Evolutionary conservation across 2,329 filamentous ascomycete species (phyloP).

Genomic region (Fusarium torreyae): DNA sequence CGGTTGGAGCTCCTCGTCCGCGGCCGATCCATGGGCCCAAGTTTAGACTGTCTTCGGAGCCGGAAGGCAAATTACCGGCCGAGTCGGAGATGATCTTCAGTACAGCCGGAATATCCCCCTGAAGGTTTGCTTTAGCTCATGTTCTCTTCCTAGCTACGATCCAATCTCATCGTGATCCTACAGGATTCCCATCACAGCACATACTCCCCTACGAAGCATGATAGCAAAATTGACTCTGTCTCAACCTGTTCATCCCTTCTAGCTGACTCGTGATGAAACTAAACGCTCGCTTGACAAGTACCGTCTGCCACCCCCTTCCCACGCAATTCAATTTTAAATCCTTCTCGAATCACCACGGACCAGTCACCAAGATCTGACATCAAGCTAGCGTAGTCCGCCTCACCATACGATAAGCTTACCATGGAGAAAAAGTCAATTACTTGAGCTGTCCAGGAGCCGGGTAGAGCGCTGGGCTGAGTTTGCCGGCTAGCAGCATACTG

Average conservation of each 20-base stretch:
- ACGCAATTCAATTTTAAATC: constrained; percentile 21
- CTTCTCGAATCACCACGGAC: constrained; percentile 18
- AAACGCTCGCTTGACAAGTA: neutral
- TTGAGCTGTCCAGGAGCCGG: constrained; percentile 7
- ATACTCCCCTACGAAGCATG: neutral
- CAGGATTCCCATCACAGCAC: constrained; percentile 1
- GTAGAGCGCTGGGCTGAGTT: constrained; percentile 40
- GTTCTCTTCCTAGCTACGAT: constrained; percentile 16
- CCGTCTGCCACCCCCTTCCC: constrained; percentile 24
- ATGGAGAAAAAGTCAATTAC: constrained; percentile 7
- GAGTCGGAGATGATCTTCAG: constrained; percentile 21
- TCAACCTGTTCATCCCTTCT: constrained; percentile 10
- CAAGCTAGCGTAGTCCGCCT: constrained; percentile 16
- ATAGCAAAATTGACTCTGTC: constrained; percentile 6
- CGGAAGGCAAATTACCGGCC: constrained; percentile 14
- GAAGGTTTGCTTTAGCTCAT: constrained; percentile 17
- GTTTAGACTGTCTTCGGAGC: constrained; percentile 18
- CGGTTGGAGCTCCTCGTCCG: constrained; percentile 23
- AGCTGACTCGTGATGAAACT: constrained; percentile 25
- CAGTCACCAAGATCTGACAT: constrained; percentile 27
- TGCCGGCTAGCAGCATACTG: constrained; percentile 19
- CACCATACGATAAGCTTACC: constrained; percentile 16
- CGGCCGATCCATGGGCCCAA: constrained; percentile 3
- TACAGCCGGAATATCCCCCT: constrained; percentile 10
- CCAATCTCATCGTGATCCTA: constrained; percentile 11